phyloP scores from a whole-genome alignment of 225 moss, liverwort and hornwort genomes.

The Climacium dendroides region DNA sequence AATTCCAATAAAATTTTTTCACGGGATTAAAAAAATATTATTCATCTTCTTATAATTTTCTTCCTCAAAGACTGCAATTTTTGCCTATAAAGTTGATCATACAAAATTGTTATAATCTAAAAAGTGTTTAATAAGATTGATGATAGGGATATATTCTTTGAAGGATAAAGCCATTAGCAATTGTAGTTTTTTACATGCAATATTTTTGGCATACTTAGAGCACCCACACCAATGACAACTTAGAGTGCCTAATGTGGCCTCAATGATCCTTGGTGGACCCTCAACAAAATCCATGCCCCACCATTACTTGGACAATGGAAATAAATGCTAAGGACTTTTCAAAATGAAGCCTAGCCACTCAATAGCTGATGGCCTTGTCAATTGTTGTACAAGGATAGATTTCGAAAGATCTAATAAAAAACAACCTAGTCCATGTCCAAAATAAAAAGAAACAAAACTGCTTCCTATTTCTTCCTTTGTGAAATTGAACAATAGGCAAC shows the following conservation, averaged over 20 bases:
- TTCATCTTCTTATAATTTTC: too few relatives aligned
- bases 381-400: rapidly evolving
- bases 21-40: too few relatives aligned
- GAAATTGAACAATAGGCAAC: rapidly evolving
- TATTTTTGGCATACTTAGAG: background rate
- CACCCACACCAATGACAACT: rapidly evolving
- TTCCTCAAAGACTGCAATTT: too few relatives aligned
- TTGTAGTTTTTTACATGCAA: background rate
- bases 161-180: background rate
- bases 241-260: rapidly evolving
- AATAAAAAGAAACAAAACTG: background rate
- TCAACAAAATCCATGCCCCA: rapidly evolving
- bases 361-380: background rate
- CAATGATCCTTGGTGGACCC: rapidly evolving
- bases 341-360: background rate
- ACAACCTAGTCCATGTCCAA: rapidly evolving
- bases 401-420: rapidly evolving
- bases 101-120: too few relatives aligned
- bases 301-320: rapidly evolving
- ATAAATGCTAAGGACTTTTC: rapidly evolving
- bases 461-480: too few relatives aligned
- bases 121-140: background rate
- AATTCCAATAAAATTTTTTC: too few relatives aligned
- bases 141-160: rapidly evolving
- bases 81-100: too few relatives aligned